Base-by-base conservation (phyloP, 257 asterid genomes). In the Datura wrightii region DNA sequence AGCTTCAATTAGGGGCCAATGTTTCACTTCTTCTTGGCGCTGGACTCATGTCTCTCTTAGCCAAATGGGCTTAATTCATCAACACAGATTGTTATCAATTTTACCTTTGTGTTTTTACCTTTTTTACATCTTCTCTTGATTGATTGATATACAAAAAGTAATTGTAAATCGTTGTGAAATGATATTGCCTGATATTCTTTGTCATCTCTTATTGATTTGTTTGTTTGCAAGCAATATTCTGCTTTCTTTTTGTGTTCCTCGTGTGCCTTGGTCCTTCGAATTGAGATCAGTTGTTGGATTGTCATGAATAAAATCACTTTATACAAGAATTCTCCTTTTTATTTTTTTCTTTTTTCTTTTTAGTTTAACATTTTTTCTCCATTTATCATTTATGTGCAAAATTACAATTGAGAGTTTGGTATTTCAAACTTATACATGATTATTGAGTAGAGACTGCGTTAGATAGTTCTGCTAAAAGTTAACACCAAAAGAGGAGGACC, bases 1-100 rank as follows among this genome's bases (percentile, higher is more conserved):
- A 50, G 74, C 72, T 84, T 19, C 86, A 84, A 84, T 44, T 84
- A 37, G 83, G 86, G 24, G 86, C 86, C 1, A 84, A 84, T 84
- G 6, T 71, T 58, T 56, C 86, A 42, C 83, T 84, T 58, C 86
- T 84, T 70, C 83, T 84, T 52, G 86, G 86, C 8, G 59, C 83
- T 58, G 86, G 65, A 70, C 66, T 74, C 18, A 72, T 84, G 86
- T 72, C 86, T 4, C 5, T 84, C 7, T 2, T 84, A 59, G 86
- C 86, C 41, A 84, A 55, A 31, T 84, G 85, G 84, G 84, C 84
- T 60, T 81, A 65, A 60, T 48, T 72, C 6, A 24, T 36, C 81
- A 76, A 72, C 39, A 10, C 0, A 46, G 0, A 46, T 72, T 74
- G 36, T 19, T 74, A 19, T 11, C 42, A 74, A 46, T 19, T 72